Conservation (phyloP, 2,329 filamentous ascomycete species). For the Venturia pyrina region DNA sequence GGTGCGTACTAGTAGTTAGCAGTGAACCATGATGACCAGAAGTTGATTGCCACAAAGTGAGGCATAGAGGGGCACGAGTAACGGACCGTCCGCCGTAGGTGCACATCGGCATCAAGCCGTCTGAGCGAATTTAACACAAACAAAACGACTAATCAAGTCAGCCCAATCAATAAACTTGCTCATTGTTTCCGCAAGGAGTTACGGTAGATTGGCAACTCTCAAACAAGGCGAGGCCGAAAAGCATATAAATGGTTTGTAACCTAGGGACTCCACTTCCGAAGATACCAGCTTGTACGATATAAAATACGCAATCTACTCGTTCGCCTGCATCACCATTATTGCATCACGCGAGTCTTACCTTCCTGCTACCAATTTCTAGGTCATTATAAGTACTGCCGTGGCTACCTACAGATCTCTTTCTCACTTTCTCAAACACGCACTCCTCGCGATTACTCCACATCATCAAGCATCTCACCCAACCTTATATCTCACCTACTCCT, state of each 20-base stretch:
- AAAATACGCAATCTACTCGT: not conserved
- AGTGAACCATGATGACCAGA: not conserved
- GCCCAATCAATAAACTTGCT: slow-evolving; percentile 3
- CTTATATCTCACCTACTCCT: not conserved
- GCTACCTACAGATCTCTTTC: not conserved
- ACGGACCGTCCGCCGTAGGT: too few species aligned
- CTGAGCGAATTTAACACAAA: not conserved
- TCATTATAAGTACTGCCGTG: not conserved
- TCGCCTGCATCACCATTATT: not conserved
- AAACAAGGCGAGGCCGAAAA: not conserved
- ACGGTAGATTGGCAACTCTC: not conserved
- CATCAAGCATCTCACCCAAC: not conserved
- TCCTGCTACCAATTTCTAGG: not conserved
- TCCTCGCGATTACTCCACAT: too few species aligned
- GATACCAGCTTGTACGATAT: not conserved
- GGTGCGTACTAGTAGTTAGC: not conserved
- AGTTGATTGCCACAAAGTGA: not conserved
- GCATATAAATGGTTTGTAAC: not conserved
- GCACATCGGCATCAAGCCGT: not conserved
- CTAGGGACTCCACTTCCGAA: not conserved
- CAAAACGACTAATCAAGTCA: not conserved
- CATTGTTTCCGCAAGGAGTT: not conserved
- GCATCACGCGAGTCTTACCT: not conserved
- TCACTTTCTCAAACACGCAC: too few species aligned
- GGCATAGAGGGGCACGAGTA: not conserved